Evolutionary conservation across 331 rosid genomes (phyloP), one percentile per base, ranked within the genome.

Genomic region (Quercus lobata): DNA sequence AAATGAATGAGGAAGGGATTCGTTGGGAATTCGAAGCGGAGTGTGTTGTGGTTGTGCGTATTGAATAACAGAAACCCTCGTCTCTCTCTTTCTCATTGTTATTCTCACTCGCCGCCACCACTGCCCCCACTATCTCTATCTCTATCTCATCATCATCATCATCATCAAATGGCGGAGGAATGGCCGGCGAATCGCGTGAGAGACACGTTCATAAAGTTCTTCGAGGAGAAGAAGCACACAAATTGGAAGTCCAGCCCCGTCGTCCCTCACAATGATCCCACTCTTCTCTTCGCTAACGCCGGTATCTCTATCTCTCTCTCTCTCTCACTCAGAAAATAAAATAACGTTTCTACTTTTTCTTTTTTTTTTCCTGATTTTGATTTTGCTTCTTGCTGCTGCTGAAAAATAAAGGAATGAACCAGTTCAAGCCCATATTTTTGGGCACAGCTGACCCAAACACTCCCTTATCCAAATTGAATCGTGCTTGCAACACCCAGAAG

Each of bases 361-460:
- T n/a, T n/a, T n/a, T n/a, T n/a, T n/a, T 35, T 34, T 66, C 2
- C 7, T 25, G 12, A 63, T 35, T 21, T 19, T 32, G 52, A 11
- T 62, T 66, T 4, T 71, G 21, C 62, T 58, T 75, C 1, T 74
- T 80, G 52, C 74, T 21, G 46, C 35, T 34, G 49, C 19, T 32
- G 19, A 46, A 66, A 66, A 18, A 9, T 62, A 27, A 82, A 95
- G 98, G 98, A 52, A 95, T 95, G 99, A 93, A 93, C 84, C 98
- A 95, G 86, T 95, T 4, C 86, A 95, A 93, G 90, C 99, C 99
- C 14, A 93, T 93, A 21, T 95, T 95, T 75, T 57, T 95, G 93
- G 99, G 99, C 62, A 88, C 94, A 5, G 97, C 57, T 4, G 97
- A 95, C 82, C 99, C 99, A 19, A 95, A 93, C 71, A 91, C 96